Evolutionary conservation across 1,139 yeast species (phyloP), one percentile per base, ranked within the genome.

Genomic region (Torulaspora globosa): DNA sequence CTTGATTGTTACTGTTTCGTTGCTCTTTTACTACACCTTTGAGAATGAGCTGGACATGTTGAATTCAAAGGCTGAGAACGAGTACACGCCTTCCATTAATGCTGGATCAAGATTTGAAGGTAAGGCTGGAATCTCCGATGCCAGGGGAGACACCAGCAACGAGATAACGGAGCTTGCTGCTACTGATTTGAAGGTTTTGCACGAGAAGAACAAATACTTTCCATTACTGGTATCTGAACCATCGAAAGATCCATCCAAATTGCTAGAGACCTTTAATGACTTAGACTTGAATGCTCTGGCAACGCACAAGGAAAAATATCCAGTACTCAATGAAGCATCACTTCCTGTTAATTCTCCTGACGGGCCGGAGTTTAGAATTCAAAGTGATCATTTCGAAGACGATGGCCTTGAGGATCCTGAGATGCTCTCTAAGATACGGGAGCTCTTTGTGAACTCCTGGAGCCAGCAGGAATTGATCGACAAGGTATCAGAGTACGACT

Each of bases 121-220:
- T 21, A 32, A 33, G 19, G 14, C 40, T 18, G 46, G 26, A n/a
- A 14, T 30, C 14, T 32, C 18, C 7, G 24, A 26, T 31, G 29
- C 14, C 14, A 43, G 39, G 11, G 32, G 35, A 10, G 34, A 29
- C 10, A 19, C 15, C 21, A 43, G 32, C 11, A 44, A 26, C 1
- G 51, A 39, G 7, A 23, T 47, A 10, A 18, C 34, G 9, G 40
- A 34, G 12, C 37, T 47, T 15, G 52, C 52, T 43, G 44, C 60
- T 15, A 39, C 49, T 19, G 56, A 60, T 43, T 55, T 59, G 9
- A 46, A 49, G 5, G 54, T 53, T 2, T 36, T 68, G 10, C 49
- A 50, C n/a, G 68, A 63, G 41, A 70, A 70, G 54, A 70, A 69
- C 52, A 63, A 57, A 48, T 70, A 63, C 47, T 69, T 65, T 47